Percentiles rank a stretch among this genome's conserved stretches.
These are phyloP conservation scores for Diplodia scrobiculata DNA, from an alignment of 2,329 filamentous ascomycete genomes.

Conservation along the genomic window DNA sequence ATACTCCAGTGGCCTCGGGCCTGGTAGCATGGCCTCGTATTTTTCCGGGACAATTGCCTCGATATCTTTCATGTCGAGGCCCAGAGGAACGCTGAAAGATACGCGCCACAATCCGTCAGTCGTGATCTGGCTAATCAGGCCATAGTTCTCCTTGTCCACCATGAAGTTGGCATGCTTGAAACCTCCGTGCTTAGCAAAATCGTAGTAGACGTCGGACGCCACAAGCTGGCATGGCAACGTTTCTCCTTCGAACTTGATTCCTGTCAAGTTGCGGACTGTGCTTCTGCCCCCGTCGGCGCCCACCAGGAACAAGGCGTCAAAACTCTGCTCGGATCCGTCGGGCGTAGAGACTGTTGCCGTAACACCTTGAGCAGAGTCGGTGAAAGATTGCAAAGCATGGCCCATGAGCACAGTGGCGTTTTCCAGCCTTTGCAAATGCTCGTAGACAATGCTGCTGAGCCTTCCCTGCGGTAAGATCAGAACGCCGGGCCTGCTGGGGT, in stretches of 20 bases:
- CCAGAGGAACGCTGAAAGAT: conserved; percentile 44
- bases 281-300: conserved; percentile 40
- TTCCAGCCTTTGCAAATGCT: conserved; percentile 30
- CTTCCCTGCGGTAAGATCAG: conserved; percentile 39
- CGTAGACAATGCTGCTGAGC: conserved; percentile 38
- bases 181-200: conserved; percentile 45
- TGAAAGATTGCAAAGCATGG: conserved; percentile 32
- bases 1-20: conserved; percentile 35
- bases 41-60: conserved; percentile 36
- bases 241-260: conserved; percentile 38
- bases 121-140: conserved; percentile 42
- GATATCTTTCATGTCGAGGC: conserved; percentile 35
- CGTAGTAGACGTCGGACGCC: conserved; percentile 45
- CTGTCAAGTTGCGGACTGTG: conserved; percentile 31
- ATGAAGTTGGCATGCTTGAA: conserved; percentile 45
- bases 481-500: conserved; percentile 34
- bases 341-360: conserved; percentile 4
- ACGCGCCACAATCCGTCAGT: conserved; percentile 46
- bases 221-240: conserved; percentile 45
- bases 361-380: conserved; percentile 26
- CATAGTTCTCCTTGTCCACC: conserved; percentile 44
- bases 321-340: conserved; percentile 23
- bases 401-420: conserved; percentile 35
- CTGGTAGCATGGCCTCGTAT: conserved; percentile 39
- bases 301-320: conserved; percentile 38